Evolutionary conservation across 2,329 filamentous ascomycete genomes (phyloP), one percentile per base, ranked within the genome.

Genomic region (Fusarium sp.): DNA sequence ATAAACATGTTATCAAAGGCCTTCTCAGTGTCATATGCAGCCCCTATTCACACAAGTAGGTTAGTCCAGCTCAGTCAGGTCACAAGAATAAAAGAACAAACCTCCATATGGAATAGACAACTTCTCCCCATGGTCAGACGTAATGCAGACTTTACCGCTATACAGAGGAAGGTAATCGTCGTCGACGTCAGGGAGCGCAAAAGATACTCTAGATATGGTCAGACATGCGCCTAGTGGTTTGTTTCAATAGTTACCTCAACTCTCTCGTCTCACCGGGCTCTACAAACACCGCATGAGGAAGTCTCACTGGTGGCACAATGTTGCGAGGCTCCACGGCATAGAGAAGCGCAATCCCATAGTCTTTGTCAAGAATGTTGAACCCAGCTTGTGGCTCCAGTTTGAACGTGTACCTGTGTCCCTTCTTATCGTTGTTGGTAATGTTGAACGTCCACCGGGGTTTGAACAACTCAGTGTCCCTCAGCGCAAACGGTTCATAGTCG

Each of bases 391-490:
- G 79, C 56, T 87, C 82, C 10, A 85, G 67, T 29, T 79, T 76
- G 57, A 86, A 82, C 1, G 75, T 80, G 74, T 88, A 89, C 4
- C 80, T 80, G 16, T 85, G 78, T 3, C 80, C 78, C 27, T 79
- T 78, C 29, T 77, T 77, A 27, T 81, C 86, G 18, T 79, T 81
- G 74, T 89, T 89, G 24, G 81, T 85, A 62, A 89, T 83, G 42
- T 79, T 76, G 24, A 84, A 76, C 0, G 64, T 72, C 78, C 84
- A 84, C 5, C 69, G 66, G 2, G 78, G 67, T 14, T 73, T 72
- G 67, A 89, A 86, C 62, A 85, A 71, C 47, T 83, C 80, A 1
- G 86, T 88, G 65, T 89, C 88, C 60, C 85, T 87, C 64, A 89
- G 83, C 13, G 85, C 82, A 56, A 89, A 84, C 11, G 84, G 84